Evolutionary conservation across 441 rosid species (phyloP).

Genomic region (Melastoma candidum): DNA sequence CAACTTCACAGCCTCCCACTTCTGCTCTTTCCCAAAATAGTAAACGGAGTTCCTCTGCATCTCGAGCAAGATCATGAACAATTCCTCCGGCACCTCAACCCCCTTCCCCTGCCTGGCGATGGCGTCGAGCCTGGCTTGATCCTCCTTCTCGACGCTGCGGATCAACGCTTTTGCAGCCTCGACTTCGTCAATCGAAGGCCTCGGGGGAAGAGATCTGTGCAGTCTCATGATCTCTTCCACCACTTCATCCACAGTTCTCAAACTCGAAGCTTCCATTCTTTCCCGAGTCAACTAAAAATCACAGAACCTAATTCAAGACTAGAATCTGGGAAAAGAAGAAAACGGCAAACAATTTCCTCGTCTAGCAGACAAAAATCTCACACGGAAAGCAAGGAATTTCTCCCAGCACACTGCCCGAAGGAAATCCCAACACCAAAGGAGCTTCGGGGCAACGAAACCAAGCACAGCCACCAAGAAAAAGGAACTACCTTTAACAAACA

Average conservation of each 20-base stretch:
- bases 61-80: constrained; percentile 55
- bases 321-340: no score
- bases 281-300: constrained; percentile 1
- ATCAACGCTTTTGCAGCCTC: constrained; percentile 69
- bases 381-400: no score
- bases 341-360: no score
- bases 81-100: constrained; percentile 52
- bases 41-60: constrained; percentile 51
- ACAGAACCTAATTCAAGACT: no score
- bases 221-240: constrained; percentile 83
- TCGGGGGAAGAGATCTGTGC: constrained; percentile 65
- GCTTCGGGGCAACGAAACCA: no score
- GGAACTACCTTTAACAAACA: no score
- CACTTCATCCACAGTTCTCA: constrained; percentile 39
- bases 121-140: constrained; percentile 46
- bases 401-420: no score
- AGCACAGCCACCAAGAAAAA: no score
- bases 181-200: constrained; percentile 71
- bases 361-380: no score
- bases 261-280: constrained; percentile 10
- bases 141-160: constrained; percentile 66
- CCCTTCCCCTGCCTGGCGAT: constrained; percentile 39
- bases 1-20: constrained; percentile 53
- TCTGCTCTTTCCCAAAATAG: constrained; percentile 62
- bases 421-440: no score